Base-by-base conservation (phyloP, 805 yeast species). In the Candida broadrunensis region DNA sequence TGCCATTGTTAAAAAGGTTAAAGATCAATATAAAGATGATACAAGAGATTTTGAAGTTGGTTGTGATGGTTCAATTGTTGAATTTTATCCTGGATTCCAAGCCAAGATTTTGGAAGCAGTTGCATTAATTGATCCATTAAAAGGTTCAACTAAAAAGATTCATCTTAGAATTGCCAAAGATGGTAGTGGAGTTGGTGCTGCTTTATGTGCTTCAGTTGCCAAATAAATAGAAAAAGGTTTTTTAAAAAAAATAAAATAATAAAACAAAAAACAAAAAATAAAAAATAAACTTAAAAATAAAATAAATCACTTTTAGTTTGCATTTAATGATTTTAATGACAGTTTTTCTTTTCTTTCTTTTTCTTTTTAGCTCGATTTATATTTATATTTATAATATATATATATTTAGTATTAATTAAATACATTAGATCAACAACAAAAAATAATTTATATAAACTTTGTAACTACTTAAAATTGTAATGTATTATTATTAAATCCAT, bases 131-230 rank as follows among this genome's bases (percentile, higher is more conserved):
- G 80, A 83, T 48, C 75, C 90, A 33, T 90, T 90, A 42, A 72
- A 84, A 33, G 84, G 85, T 35, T 80, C 83, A 44, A 88, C 81
- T 52, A 80, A 88, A 63, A 81, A 86, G 55, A 70, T 88, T 35
- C 84, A 81, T 51, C 68, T 91, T 46, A 81, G 81, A 47, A 82
- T 90, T 50, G 93, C 97, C 23, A 87, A 88, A 61, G 98, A 93
- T 57, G 98, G 98, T 35, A 84, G 95, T 42, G 96, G 97, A 45
- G 96, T 90, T 33, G 99, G 99, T 49, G 98, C 97, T 35, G 98
- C 98, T 2, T 71, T 91, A 46, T 88, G 97, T 69, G 97, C 97
- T 9, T 29, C 32, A 14, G 32, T 29, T 29, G 32, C 32, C 18
- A 29, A 29, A 29, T 29, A 29, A 29, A 13, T 26, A 21, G 9